phyloP scores from a whole-genome alignment of 768 basidiomycete genomes.

The Astraeus odoratus region DNA sequence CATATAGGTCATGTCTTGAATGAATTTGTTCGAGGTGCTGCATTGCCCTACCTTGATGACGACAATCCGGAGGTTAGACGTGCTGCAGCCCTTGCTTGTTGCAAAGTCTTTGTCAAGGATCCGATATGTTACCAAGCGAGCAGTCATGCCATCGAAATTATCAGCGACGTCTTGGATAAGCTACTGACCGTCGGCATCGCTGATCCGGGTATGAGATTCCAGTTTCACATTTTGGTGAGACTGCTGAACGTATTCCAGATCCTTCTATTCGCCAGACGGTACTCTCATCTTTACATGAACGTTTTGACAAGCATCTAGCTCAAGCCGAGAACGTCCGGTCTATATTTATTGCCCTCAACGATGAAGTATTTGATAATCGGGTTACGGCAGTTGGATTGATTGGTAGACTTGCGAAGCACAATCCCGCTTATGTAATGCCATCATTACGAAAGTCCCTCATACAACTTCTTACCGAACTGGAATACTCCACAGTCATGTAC shows the following conservation, averaged over 20 bases:
- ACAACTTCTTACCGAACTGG: slow-evolving; percentile 91
- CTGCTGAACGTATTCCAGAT: slow-evolving; percentile 32
- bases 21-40: slow-evolving; percentile 90
- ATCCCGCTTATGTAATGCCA: slow-evolving; percentile 99
- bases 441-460: slow-evolving; percentile 92
- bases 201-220: slow-evolving; percentile 66
- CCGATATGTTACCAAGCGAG: slow-evolving; percentile 95
- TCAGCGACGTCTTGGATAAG: slow-evolving; percentile 97
- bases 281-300: slow-evolving; percentile 77
- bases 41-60: slow-evolving; percentile 89
- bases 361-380: slow-evolving; percentile 92
- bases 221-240: slow-evolving; percentile 1
- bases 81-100: slow-evolving; percentile 89
- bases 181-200: slow-evolving; percentile 91
- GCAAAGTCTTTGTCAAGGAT: slow-evolving; percentile 85
- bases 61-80: slow-evolving; percentile 83
- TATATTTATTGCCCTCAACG: slow-evolving; percentile 94
- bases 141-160: slow-evolving; percentile 92
- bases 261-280: slow-evolving; percentile 81
- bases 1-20: slow-evolving; percentile 79
- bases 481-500: slow-evolving; percentile 86
- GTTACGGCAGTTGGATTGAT: slow-evolving; percentile 87
- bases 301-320: slow-evolving; percentile 94
- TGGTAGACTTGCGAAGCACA: slow-evolving; percentile 88
- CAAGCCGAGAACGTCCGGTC: slow-evolving; percentile 98